phyloP scores from a whole-genome alignment of 2,329 filamentous ascomycete genomes.

The Microsporum canis region DNA sequence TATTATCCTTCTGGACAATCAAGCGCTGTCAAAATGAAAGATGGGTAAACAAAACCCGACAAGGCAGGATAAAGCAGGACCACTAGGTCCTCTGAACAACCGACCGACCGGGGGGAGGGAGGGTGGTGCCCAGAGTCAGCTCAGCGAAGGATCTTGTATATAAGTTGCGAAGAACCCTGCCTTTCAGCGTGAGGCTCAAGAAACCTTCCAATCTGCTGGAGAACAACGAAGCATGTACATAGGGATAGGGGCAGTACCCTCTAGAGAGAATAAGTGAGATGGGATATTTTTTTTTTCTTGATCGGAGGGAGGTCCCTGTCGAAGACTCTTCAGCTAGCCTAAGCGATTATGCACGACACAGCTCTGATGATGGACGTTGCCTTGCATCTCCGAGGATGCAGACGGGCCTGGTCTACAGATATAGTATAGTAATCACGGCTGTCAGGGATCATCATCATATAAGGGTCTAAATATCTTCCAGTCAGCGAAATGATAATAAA shows the following conservation, averaged over 20 bases:
- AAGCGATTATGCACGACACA: constrained; percentile 3
- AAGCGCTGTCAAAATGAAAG: neutral
- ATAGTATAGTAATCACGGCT: neutral
- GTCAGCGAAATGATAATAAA: neutral
- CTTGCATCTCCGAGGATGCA: constrained; percentile 1
- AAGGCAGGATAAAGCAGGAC: neutral
- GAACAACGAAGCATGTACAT: neutral
- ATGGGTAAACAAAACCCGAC: neutral
- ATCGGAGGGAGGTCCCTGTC: neutral
- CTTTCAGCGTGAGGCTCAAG: constrained; percentile 3
- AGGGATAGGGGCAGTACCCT: neutral
- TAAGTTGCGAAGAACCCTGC: neutral
- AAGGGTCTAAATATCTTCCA: neutral
- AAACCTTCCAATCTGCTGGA: constrained; percentile 5
- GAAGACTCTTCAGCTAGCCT: neutral
- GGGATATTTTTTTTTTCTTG: neutral
- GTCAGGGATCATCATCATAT: neutral
- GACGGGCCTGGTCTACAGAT: neutral
- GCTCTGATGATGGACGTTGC: neutral
- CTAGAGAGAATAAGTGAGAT: neutral
- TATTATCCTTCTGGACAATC: neutral
- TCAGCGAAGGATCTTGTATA: neutral
- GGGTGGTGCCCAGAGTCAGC: neutral
- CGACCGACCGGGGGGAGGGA: neutral
- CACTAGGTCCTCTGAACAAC: neutral